Percentiles rank a stretch among this genome's conserved stretches.
Conservation (phyloP, 2,329 filamentous ascomycete genomes). For the Fusarium domesticum region DNA sequence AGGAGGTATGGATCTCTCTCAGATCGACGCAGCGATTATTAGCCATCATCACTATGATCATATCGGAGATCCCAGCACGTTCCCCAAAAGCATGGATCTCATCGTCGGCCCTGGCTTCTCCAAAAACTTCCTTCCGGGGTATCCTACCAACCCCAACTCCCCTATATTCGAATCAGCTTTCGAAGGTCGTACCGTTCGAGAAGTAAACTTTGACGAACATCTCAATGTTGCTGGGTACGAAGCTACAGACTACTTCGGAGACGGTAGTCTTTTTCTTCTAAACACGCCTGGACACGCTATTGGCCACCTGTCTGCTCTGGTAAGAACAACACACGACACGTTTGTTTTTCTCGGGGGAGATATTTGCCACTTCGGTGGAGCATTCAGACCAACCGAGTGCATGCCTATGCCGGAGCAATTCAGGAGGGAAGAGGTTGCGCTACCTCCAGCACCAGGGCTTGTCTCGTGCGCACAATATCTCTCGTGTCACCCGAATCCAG, state of each 20-base stretch:
- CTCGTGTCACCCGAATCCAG: conserved; percentile 1
- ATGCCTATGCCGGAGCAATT: conserved; percentile 21
- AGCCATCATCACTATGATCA: conserved; percentile 12
- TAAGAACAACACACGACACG: conserved; percentile 35
- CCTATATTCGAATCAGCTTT: conserved; percentile 1
- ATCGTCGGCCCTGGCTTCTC: conserved; percentile 9
- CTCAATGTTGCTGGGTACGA: conserved; percentile 28
- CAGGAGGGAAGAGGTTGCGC: conserved; percentile 1
- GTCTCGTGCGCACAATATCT: conserved; percentile 2
- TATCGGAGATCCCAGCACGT: conserved; percentile 5
- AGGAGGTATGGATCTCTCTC: neutral
- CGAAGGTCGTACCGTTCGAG: neutral
- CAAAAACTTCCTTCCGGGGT: conserved; percentile 4
- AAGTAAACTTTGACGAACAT: neutral
- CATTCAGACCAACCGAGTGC: conserved; percentile 35
- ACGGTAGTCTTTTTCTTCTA: conserved; percentile 25
- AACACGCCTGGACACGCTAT: conserved; percentile 22
- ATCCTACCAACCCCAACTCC: neutral
- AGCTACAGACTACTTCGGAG: conserved; percentile 24
- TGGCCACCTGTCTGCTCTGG: conserved; percentile 30
- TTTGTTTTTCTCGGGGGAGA: conserved; percentile 46
- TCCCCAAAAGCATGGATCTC: conserved; percentile 5
- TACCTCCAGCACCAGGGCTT: neutral
- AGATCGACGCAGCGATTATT: conserved; percentile 6
- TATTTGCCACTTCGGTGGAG: conserved; percentile 40